Conservation (phyloP, 2,329 filamentous ascomycete species). For the Monosporascus sp. region DNA sequence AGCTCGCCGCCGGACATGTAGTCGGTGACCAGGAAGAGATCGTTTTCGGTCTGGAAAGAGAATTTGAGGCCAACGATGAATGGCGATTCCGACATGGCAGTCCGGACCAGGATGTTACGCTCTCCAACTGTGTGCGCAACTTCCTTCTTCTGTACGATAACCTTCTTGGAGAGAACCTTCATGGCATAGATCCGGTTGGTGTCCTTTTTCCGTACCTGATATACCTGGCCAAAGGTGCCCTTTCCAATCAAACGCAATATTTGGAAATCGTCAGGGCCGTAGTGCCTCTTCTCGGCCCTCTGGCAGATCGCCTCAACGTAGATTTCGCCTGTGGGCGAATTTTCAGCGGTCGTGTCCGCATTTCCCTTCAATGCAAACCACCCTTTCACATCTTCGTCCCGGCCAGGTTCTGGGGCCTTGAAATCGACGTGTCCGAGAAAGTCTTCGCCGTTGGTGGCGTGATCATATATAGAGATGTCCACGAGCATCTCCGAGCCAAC, state of each 20-base stretch:
- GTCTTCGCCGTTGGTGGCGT: slow-evolving; percentile 71
- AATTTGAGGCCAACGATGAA: slow-evolving; percentile 99
- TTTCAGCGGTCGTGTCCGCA: slow-evolving; percentile 64
- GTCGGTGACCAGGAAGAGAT: slow-evolving; percentile 96
- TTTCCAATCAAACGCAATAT: slow-evolving; percentile 96
- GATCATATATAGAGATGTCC: slow-evolving; percentile 91
- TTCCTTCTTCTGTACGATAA: slow-evolving; percentile 99
- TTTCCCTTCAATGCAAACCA: slow-evolving; percentile 83
- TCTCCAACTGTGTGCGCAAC: slow-evolving; percentile 96
- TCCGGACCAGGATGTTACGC: slow-evolving; percentile 93
- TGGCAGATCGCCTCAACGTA: slow-evolving; percentile 84
- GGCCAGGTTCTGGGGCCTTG: slow-evolving; percentile 60
- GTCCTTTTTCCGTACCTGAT: slow-evolving; percentile 96
- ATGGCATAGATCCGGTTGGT: slow-evolving; percentile 95
- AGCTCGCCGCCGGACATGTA: slow-evolving; percentile 99
- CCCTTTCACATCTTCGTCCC: slow-evolving; percentile 67
- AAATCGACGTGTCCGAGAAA: slow-evolving; percentile 90
- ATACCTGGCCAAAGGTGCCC: slow-evolving; percentile 96
- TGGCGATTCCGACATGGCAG: slow-evolving; percentile 89
- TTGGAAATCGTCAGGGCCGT: slow-evolving; percentile 92
- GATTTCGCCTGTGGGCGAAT: slow-evolving; percentile 79
- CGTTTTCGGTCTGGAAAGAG: slow-evolving; percentile 95
- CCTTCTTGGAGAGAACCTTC: slow-evolving; percentile 99
- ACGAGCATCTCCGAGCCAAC: slow-evolving; percentile 86
- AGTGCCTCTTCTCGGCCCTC: slow-evolving; percentile 81